Evolutionary conservation across 331 rosid species (phyloP), one percentile per base, ranked within the genome.

Genomic region (Phaseolus coccineus): DNA sequence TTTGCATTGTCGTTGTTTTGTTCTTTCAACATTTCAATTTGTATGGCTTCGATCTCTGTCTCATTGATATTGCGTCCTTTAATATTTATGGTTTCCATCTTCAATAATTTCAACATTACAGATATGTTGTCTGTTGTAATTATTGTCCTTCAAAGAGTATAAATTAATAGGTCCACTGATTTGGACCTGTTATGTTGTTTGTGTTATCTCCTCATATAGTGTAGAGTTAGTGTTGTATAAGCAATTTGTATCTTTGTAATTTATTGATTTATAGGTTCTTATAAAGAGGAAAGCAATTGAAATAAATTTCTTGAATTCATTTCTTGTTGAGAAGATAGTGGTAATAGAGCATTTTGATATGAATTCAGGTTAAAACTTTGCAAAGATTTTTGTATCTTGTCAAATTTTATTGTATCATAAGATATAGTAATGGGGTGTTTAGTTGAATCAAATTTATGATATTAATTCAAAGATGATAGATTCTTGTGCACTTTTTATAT

Each of bases 211-310:
- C 25, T 71, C 59, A 58, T 74, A 42, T 81, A 78, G 82, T 81
- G 84, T 85, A 83, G 83, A 87, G 58, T 80, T 78, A 73, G 80
- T 84, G 73, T 87, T 79, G 85, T 85, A 63, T 74, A 64, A 71
- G 75, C 79, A 72, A 81, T 68, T 84, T 71, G 68, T 74, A 71
- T 78, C 76, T 61, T 19, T 16, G 73, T 79, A 73, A 57, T 83
- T 48, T 27, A 40, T 73, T 27, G 47, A 51, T 66, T 76, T 71
- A 51, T 71, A 74, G 67, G 67, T 64, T 37, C 63, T 16, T 3
- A 33, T 46, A 62, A 69, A 53, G 70, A 62, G 52, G 77, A 83
- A 77, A 64, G 81, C 77, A 72, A 84, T 57, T 39, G 10, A 73
- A 55, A 71, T 77, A 47, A 73, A 11, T 19, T 19, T 19, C 22